Percentiles rank a stretch among this genome's conserved stretches.
phyloP scores from a whole-genome alignment of 2,329 filamentous ascomycete genomes.

The Fusarium sacchari region DNA sequence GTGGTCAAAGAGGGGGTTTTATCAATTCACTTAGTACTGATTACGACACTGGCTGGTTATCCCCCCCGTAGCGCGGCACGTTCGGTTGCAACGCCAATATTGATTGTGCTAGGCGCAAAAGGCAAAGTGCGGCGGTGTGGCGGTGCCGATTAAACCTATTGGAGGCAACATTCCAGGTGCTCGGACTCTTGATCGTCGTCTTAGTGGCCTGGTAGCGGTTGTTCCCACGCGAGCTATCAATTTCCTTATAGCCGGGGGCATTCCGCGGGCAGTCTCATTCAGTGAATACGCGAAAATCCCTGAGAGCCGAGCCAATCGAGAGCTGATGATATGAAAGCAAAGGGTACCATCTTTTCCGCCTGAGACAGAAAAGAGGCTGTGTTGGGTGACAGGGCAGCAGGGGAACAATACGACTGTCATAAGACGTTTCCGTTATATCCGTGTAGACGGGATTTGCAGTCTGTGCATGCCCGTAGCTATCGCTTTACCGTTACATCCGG shows the following conservation, averaged over 20 bases:
- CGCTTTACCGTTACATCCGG: neutral
- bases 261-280: neutral
- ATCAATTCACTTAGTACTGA: neutral
- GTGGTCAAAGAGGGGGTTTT: constrained; percentile 2
- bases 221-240: neutral
- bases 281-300: neutral
- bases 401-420: neutral
- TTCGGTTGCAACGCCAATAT: constrained; percentile 7
- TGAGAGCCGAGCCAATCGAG: neutral
- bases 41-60: neutral
- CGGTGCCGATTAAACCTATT: neutral
- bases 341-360: neutral
- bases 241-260: neutral
- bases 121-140: neutral
- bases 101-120: neutral
- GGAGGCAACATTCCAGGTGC: neutral
- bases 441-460: neutral
- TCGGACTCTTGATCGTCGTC: neutral
- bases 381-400: neutral
- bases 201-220: neutral
- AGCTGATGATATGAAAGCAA: neutral
- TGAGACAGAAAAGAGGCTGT: neutral
- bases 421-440: neutral
- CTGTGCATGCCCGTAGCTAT: neutral
- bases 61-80: neutral